phyloP scores from a whole-genome alignment of 768 basidiomycete genomes.

The Tricholoma terreum region DNA sequence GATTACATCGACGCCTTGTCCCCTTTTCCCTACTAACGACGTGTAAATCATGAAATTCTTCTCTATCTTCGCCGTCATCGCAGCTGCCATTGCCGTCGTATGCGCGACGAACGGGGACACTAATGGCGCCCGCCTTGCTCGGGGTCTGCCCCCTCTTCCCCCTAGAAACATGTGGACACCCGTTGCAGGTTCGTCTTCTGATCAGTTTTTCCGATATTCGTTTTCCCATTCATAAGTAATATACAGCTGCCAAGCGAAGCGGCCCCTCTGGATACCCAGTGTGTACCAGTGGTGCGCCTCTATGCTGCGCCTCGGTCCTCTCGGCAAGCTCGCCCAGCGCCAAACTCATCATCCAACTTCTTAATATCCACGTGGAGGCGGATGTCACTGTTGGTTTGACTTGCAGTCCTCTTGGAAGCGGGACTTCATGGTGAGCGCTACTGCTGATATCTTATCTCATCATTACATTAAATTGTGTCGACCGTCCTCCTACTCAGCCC shows the following conservation, averaged over 20 bases:
- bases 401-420: slow-evolving; percentile 35
- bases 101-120: slow-evolving; percentile 37
- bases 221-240: not conserved
- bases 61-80: slow-evolving; percentile 35
- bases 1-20: not conserved
- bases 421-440: slow-evolving; percentile 28
- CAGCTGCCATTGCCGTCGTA: slow-evolving; percentile 34
- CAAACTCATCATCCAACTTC: slow-evolving; percentile 22
- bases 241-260: slow-evolving; percentile 32
- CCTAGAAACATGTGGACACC: slow-evolving; percentile 39
- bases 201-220: not conserved
- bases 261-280: slow-evolving; percentile 35
- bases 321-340: slow-evolving; percentile 12
- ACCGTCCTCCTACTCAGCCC: slow-evolving; percentile 20
- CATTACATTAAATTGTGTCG: too few relatives aligned
- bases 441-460: not conserved
- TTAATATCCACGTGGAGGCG: slow-evolving; percentile 29
- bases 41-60: slow-evolving; percentile 37
- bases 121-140: slow-evolving; percentile 51
- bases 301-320: slow-evolving; percentile 39
- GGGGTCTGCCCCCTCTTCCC: slow-evolving; percentile 47
- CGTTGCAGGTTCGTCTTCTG: slow-evolving; percentile 25
- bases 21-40: slow-evolving; percentile 9
- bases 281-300: slow-evolving; percentile 39
- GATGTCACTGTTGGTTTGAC: slow-evolving; percentile 29